Percentiles rank a stretch among this genome's conserved stretches.
Conservation (phyloP, 108 stramenopile genomes). For the Skeletonema grethae region DNA sequence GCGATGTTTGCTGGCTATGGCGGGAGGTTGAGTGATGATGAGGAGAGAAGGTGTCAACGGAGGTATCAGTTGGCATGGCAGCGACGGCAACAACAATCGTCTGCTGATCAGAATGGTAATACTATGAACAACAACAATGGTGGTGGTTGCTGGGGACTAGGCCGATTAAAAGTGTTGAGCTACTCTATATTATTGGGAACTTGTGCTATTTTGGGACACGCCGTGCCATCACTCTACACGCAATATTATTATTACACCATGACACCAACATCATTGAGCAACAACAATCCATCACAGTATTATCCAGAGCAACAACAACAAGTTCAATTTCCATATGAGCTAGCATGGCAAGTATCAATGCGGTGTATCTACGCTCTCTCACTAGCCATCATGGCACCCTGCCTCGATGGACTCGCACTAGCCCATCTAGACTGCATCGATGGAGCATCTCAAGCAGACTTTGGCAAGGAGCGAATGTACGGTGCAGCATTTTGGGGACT, state of each 20-base stretch:
- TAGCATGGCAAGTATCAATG: slow-evolving; percentile 44
- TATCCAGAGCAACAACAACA: background rate
- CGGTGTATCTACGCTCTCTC: slow-evolving; percentile 41
- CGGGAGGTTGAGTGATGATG: slow-evolving; percentile 46
- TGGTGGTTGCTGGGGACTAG: slow-evolving; percentile 25
- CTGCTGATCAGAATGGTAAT: background rate
- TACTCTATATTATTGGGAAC: slow-evolving; percentile 48
- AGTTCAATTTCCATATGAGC: slow-evolving; percentile 8
- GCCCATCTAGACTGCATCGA: slow-evolving; percentile 49
- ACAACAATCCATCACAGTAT: background rate
- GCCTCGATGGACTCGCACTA: slow-evolving; percentile 62
- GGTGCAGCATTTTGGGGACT: slow-evolving; percentile 69
- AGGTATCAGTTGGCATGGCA: background rate
- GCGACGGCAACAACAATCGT: background rate
- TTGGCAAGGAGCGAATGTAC: slow-evolving; percentile 65
- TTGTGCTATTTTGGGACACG: slow-evolving; percentile 49
- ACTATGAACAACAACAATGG: background rate
- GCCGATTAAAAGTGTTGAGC: slow-evolving; percentile 46
- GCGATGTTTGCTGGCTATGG: slow-evolving; percentile 23
- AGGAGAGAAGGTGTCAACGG: slow-evolving; percentile 26
- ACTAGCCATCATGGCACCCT: slow-evolving; percentile 45
- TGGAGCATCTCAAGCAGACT: slow-evolving; percentile 34
- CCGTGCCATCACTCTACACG: slow-evolving; percentile 13
- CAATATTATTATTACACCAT: slow-evolving; percentile 12
- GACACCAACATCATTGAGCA: background rate